Evolutionary conservation across 495 filamentous ascomycete genomes (phyloP), one percentile per base, ranked within the genome.

Genomic region (Penicillium longicatenatum): DNA sequence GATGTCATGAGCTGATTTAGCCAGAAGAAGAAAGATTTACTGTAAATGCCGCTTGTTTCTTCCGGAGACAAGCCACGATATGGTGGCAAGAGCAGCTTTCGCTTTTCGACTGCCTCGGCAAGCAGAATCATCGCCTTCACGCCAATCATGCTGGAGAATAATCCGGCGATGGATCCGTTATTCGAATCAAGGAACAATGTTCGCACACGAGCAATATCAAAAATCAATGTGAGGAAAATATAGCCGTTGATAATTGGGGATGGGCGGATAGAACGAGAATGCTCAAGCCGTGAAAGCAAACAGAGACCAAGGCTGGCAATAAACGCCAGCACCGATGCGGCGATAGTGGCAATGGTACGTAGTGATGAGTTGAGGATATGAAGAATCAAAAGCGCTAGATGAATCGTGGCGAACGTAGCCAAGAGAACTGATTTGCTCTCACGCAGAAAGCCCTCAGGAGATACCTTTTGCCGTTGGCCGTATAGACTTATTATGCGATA

Each of bases 1-100:
- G 51, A 54, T 6, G 51, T 54, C 51, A 54, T 54, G 39, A 54
- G 51, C 17, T 54, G 35, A 30, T 54, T 54, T 12, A 54, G 16
- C 51, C 51, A 54, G 22, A 54, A 54, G 22, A 54, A 54, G 22
- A 54, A 41, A 6, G 51, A 54, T 17, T 17, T 39, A 20, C 17
- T 24, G 21, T 54, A 54, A 2, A 54, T 54, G 0, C 51, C 51
- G 24, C 51, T 54, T 11, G 51, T 54, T 44, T 54, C 51, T 21
- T 54, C 51, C 2, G 51, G 51, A 1, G 51, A 54, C 5, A 54
- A 21, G 7, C 14, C 37, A 16, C 39, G 51, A 16, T 42, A 54
- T 16, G 51, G 37, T 3, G 5, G 20, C 24, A 54, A 20, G 4
- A 54, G 39, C 14, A 54, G 30, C 3, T 24, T 44, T 17, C 39